These are phyloP conservation scores for Metarhizium humberi DNA, from an alignment of 2,329 filamentous ascomycete species.

Conservation along the genomic window DNA sequence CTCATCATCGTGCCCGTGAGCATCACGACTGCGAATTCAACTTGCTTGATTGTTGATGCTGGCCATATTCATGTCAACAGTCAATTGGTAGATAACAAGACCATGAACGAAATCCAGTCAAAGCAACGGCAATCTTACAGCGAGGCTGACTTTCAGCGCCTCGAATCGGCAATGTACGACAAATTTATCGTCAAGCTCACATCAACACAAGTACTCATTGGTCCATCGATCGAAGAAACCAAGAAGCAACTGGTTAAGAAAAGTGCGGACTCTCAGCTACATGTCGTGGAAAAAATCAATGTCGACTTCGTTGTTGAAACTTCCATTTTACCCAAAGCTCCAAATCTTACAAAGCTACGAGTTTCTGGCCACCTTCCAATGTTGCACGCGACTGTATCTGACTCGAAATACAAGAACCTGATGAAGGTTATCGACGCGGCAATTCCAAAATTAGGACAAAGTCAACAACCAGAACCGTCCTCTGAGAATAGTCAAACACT, in stretches of 20 bases:
- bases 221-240: slow-evolving; percentile 83
- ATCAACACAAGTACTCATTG: slow-evolving; percentile 91
- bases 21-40: slow-evolving; percentile 69
- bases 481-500: slow-evolving; percentile 16
- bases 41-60: slow-evolving; percentile 89
- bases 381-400: slow-evolving; percentile 83
- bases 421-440: slow-evolving; percentile 96
- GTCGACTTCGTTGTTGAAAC: slow-evolving; percentile 94
- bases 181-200: slow-evolving; percentile 89
- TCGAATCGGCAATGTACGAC: slow-evolving; percentile 96
- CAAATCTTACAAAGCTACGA: slow-evolving; percentile 84
- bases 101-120: slow-evolving; percentile 77
- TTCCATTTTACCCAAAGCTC: slow-evolving; percentile 92
- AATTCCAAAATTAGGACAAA: slow-evolving; percentile 66
- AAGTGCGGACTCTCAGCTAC: slow-evolving; percentile 61
- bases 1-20: slow-evolving; percentile 94
- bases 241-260: slow-evolving; percentile 67
- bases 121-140: slow-evolving; percentile 85
- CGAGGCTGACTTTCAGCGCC: slow-evolving; percentile 75
- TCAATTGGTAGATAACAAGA: slow-evolving; percentile 86
- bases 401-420: slow-evolving; percentile 91
- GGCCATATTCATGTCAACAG: slow-evolving; percentile 93
- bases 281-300: slow-evolving; percentile 94
- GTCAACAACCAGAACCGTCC: slow-evolving; percentile 14
- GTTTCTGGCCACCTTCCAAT: slow-evolving; percentile 88